Evolutionary conservation across 495 filamentous ascomycete species (phyloP).

Genomic region (Penicillium roqueforti): DNA sequence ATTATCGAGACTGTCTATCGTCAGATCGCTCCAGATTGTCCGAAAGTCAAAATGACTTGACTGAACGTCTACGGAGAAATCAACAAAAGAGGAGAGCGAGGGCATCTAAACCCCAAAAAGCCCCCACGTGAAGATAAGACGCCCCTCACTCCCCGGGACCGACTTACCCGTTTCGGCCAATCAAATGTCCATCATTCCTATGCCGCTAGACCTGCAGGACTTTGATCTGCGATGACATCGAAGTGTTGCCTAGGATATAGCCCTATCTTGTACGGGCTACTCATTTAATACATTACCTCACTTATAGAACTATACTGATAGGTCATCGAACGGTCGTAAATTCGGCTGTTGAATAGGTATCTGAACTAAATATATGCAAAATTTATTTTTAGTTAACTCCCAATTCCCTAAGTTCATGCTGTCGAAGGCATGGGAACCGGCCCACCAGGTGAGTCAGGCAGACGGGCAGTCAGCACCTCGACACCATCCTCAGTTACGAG

Average conservation of each 20-base stretch:
- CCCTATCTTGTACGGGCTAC: background rate
- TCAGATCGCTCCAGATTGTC: constrained; percentile 3
- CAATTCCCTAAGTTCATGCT: constrained; percentile 2
- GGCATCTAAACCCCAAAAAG: background rate
- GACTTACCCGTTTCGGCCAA: constrained; percentile 6
- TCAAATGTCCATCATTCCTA: background rate
- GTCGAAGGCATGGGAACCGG: constrained; percentile 61
- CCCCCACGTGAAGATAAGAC: constrained; percentile 22
- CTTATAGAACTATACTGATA: background rate
- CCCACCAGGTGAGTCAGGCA: constrained; percentile 79
- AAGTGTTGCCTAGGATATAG: background rate
- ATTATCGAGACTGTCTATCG: constrained; percentile 15
- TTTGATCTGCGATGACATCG: background rate
- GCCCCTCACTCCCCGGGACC: constrained; percentile 4
- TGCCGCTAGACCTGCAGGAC: background rate
- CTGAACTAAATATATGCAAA: constrained; percentile 17
- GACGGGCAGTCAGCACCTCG: constrained; percentile 84
- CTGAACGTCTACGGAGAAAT: background rate
- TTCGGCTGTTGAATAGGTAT: constrained; percentile 17
- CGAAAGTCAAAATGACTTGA: constrained; percentile 3
- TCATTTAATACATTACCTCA: background rate
- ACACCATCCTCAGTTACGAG: constrained; percentile 92
- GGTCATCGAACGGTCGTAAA: constrained; percentile 19
- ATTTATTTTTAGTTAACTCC: constrained; percentile 14
- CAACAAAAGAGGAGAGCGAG: background rate